A percentile compares a stretch with the other conserved stretches of the same genome.
phyloP scores from a whole-genome alignment of 2,329 filamentous ascomycete genomes.

The Colletotrichum costaricense region DNA sequence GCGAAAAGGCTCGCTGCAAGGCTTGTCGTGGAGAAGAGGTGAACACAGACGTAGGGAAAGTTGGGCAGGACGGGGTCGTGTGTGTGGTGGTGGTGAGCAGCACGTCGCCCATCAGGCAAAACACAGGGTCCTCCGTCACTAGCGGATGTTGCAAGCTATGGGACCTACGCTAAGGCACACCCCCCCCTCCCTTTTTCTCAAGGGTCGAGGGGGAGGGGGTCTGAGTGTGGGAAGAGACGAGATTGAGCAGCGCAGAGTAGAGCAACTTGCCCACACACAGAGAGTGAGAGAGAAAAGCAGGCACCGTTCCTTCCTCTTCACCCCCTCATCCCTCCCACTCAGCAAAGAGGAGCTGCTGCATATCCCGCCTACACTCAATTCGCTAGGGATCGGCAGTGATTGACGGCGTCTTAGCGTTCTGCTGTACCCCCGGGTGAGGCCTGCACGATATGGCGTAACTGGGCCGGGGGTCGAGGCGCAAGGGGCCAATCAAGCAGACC shows the following conservation, averaged over 20 bases:
- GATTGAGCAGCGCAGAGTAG: not conserved
- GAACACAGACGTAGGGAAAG: slow-evolving; percentile 30
- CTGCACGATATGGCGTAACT: slow-evolving; percentile 36
- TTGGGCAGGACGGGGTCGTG: slow-evolving; percentile 31
- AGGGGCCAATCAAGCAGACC: not conserved
- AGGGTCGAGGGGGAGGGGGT: not conserved
- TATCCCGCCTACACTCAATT: slow-evolving; percentile 17
- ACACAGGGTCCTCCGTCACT: slow-evolving; percentile 32
- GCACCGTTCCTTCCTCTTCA: not conserved
- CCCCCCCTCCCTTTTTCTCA: not conserved
- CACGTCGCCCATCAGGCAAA: slow-evolving; percentile 27
- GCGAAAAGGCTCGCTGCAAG: slow-evolving; percentile 26
- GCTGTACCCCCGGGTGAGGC: slow-evolving; percentile 3
- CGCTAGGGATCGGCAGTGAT: slow-evolving; percentile 36
- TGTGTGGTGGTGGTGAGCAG: slow-evolving; percentile 4
- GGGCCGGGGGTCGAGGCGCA: slow-evolving; percentile 16
- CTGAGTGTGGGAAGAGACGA: not conserved
- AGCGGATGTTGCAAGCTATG: slow-evolving; percentile 1
- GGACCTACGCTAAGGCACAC: not conserved
- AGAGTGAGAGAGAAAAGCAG: not conserved
- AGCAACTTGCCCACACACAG: not conserved
- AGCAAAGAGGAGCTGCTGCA: slow-evolving; percentile 21
- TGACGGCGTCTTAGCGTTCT: slow-evolving; percentile 32
- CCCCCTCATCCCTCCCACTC: slow-evolving; percentile 16
- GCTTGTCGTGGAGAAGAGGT: slow-evolving; percentile 34